Percentiles rank a stretch among this genome's conserved stretches.
Evolutionary conservation across 116 monocot genomes (phyloP).

Genomic region (Phalaenopsis hybrid): DNA sequence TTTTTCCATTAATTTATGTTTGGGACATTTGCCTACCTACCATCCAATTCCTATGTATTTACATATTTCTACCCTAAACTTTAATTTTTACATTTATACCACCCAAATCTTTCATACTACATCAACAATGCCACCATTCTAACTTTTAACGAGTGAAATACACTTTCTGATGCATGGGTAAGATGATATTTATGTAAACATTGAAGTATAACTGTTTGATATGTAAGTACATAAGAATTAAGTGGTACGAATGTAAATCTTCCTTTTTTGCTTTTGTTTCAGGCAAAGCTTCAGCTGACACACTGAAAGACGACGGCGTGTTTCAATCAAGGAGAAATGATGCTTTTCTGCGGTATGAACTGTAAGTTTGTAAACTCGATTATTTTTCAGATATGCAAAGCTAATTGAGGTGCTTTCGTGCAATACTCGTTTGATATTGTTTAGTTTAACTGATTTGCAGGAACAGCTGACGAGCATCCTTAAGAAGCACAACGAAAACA

Average conservation of each 20-base stretch:
- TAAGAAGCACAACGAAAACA: constrained; percentile 34
- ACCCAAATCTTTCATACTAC: too few relatives aligned
- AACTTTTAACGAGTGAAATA: too few relatives aligned
- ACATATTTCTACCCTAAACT: too few relatives aligned
- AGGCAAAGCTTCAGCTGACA: constrained; percentile 33
- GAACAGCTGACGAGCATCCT: constrained; percentile 44
- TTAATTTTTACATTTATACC: too few relatives aligned
- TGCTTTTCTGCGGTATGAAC: constrained; percentile 70
- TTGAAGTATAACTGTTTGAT: too few relatives aligned
- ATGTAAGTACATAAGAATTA: too few relatives aligned
- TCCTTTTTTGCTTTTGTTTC: constrained; percentile 4
- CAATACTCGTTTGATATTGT: constrained; percentile 31
- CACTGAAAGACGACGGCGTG: constrained; percentile 26
- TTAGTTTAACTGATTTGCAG: constrained; percentile 80
- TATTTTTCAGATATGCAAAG: constrained; percentile 7
- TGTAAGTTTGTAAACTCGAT: constrained; percentile 40
- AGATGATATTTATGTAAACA: too few relatives aligned
- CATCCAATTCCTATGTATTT: too few relatives aligned
- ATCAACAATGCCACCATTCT: too few relatives aligned
- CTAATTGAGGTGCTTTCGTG: constrained; percentile 9
- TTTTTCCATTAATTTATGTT: background rate
- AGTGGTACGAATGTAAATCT: too few relatives aligned
- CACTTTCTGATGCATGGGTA: too few relatives aligned
- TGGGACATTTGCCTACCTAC: too few relatives aligned
- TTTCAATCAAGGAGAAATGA: constrained; percentile 48